Conservation (phyloP, 495 filamentous ascomycete genomes). For the Aspergillus hancockii region DNA sequence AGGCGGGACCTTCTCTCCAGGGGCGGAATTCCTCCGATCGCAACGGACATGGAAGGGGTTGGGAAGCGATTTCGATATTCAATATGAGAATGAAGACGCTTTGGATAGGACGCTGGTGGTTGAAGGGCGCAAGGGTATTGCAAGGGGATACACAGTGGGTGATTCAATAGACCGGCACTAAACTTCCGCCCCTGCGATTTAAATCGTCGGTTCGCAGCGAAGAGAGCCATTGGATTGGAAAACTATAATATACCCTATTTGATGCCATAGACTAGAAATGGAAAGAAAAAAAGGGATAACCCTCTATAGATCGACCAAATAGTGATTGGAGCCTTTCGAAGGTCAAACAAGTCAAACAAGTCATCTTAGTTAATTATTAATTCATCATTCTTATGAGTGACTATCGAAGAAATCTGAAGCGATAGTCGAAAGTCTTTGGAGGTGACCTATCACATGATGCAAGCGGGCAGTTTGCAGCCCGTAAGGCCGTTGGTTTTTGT, state of each 20-base stretch:
- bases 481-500: constrained; percentile 20
- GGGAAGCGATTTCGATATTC: constrained; percentile 78
- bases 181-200: not conserved
- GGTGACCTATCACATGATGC: constrained; percentile 32
- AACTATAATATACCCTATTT: constrained; percentile 5
- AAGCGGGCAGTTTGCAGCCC: constrained; percentile 18
- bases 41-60: constrained; percentile 90
- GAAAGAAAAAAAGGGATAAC: not conserved
- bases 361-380: not conserved
- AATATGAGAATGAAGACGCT: constrained; percentile 60
- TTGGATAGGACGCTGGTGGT: constrained; percentile 60
- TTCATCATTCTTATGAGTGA: not conserved
- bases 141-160: constrained; percentile 84
- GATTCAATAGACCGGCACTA: constrained; percentile 46
- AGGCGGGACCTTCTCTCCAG: constrained; percentile 82
- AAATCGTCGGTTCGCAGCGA: not conserved
- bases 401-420: not conserved
- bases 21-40: constrained; percentile 79
- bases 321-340: not conserved
- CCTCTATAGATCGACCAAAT: constrained; percentile 1
- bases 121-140: constrained; percentile 85
- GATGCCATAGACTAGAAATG: not conserved
- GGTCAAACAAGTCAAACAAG: no score
- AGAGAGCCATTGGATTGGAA: constrained; percentile 3
- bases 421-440: not conserved